Conservation (phyloP, 2,329 filamentous ascomycete genomes). For the Fusarium sp. region DNA sequence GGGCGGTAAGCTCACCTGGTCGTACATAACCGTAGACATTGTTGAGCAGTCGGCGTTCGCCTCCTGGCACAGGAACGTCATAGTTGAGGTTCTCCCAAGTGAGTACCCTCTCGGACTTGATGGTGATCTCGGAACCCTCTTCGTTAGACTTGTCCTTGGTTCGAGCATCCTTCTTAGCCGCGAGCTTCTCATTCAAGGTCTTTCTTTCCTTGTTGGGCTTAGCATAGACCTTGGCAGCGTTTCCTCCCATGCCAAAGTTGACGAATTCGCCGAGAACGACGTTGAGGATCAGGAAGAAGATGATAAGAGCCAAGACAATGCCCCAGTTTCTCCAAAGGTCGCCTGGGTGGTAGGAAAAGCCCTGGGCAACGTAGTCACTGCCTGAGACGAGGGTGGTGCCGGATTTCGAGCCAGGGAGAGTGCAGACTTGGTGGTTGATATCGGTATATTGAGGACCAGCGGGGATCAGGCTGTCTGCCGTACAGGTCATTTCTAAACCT, state of each 20-base stretch:
- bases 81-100: slow-evolving; percentile 91
- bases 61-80: slow-evolving; percentile 69
- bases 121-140: slow-evolving; percentile 61
- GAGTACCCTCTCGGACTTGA: slow-evolving; percentile 72
- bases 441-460: slow-evolving; percentile 75
- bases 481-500: slow-evolving; percentile 74
- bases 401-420: slow-evolving; percentile 74
- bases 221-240: slow-evolving; percentile 79
- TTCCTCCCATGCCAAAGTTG: slow-evolving; percentile 83
- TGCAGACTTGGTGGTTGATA: slow-evolving; percentile 82
- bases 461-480: slow-evolving; percentile 74
- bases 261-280: slow-evolving; percentile 82
- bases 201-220: slow-evolving; percentile 75
- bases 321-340: slow-evolving; percentile 87
- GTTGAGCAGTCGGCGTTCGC: slow-evolving; percentile 65
- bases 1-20: slow-evolving; percentile 78
- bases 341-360: slow-evolving; percentile 71
- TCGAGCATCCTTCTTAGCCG: slow-evolving; percentile 66
- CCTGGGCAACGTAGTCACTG: slow-evolving; percentile 72
- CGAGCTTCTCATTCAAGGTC: slow-evolving; percentile 70
- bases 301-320: slow-evolving; percentile 79
- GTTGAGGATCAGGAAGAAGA: slow-evolving; percentile 79
- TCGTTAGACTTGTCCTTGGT: slow-evolving; percentile 58
- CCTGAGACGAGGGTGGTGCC: slow-evolving; percentile 74
- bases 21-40: slow-evolving; percentile 75